These are phyloP conservation scores for Tetrahymena borealis DNA, from an alignment of 73 alveolate species.

Conservation along the genomic window DNA sequence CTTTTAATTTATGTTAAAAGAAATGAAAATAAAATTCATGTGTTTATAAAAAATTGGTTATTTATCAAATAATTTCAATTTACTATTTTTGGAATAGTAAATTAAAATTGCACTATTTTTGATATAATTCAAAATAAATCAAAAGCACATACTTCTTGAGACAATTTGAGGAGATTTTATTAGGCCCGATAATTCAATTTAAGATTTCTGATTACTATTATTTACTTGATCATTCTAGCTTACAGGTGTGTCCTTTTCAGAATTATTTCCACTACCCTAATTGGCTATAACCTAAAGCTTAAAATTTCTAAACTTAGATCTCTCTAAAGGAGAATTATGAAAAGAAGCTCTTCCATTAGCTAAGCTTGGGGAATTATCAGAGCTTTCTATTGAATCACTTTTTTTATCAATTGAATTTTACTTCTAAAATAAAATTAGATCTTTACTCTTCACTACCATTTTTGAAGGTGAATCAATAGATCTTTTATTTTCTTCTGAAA, in stretches of 20 bases:
- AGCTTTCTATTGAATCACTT: neutral
- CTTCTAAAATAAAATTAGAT: neutral
- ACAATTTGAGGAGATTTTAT: neutral
- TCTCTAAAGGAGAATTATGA: neutral
- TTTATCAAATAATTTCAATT: no score
- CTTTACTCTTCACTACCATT: neutral
- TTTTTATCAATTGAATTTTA: no score
- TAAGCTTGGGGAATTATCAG: neutral
- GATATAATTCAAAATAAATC: no score
- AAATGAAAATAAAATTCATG: neutral
- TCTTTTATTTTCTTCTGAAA: neutral
- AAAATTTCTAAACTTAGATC: neutral
- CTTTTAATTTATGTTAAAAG: neutral
- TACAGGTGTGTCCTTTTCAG: neutral
- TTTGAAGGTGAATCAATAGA: neutral
- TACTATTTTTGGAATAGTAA: no score
- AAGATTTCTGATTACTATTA: neutral
- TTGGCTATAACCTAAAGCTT: neutral
- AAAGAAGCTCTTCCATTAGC: neutral
- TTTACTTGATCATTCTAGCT: neutral
- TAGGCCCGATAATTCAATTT: neutral
- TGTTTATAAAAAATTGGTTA: no score
- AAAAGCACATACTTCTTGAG: neutral
- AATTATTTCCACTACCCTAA: neutral
- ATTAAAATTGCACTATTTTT: no score